Percentiles rank a stretch among this genome's conserved stretches.
Evolutionary conservation across 768 basidiomycete genomes (phyloP).

Genomic region (Mrakia frigida): DNA sequence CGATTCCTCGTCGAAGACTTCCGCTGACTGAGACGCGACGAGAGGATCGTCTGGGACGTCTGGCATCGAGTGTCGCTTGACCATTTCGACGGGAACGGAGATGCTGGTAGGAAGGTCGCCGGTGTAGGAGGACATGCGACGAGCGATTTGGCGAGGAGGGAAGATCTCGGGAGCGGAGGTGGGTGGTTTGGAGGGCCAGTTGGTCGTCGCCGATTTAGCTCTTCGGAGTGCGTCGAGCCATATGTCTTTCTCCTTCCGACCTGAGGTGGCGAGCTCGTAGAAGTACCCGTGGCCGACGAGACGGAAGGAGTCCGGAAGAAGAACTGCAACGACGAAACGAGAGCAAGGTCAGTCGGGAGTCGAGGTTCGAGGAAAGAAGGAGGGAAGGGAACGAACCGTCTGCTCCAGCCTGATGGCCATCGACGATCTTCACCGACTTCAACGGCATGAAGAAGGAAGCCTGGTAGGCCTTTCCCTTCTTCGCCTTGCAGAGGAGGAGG

Average conservation of each 20-base stretch:
- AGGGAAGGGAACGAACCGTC: conserved; percentile 58
- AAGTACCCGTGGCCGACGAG: conserved; percentile 63
- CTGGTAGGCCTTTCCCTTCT: conserved; percentile 69
- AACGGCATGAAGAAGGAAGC: conserved; percentile 83
- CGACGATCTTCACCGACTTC: conserved; percentile 63
- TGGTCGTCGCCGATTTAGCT: conserved; percentile 41
- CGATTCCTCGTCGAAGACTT: conserved; percentile 19
- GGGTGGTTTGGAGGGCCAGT: conserved; percentile 8
- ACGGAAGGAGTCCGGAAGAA: conserved; percentile 75
- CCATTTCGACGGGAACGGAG: background rate
- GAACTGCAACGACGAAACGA: conserved; percentile 49
- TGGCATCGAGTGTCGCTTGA: conserved; percentile 14
- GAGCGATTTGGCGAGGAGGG: conserved; percentile 19
- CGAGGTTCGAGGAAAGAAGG: background rate
- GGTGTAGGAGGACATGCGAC: conserved; percentile 25
- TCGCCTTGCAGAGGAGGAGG: conserved; percentile 77
- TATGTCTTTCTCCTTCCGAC: conserved; percentile 74
- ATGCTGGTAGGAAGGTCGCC: background rate
- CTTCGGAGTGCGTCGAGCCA: conserved; percentile 70
- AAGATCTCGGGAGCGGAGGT: conserved; percentile 30
- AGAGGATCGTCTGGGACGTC: background rate
- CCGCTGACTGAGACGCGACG: background rate
- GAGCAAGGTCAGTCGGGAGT: conserved; percentile 1
- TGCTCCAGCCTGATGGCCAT: conserved; percentile 47
- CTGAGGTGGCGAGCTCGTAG: conserved; percentile 82